Conservation (phyloP, 176 grass and related monocot genomes). For the Echinochloa phyllopogon region DNA sequence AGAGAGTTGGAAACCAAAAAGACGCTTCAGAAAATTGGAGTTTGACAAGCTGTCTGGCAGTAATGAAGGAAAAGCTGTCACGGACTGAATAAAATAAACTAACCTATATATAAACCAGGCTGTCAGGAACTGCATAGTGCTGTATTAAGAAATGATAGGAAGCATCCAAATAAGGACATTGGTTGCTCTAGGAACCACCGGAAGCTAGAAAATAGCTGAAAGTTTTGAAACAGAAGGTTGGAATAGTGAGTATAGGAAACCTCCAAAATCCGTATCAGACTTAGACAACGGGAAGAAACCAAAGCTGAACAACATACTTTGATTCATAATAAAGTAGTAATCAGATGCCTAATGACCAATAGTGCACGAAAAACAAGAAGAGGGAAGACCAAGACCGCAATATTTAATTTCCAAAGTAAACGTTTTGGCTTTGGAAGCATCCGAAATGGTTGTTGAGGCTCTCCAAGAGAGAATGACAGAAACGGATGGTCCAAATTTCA, state of each 20-base stretch:
- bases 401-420: neutral
- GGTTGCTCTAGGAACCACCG: constrained; percentile 31
- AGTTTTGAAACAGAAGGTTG: neutral
- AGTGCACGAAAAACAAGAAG: constrained; percentile 4
- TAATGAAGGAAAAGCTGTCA: neutral
- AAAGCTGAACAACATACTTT: neutral
- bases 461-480: neutral
- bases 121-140: constrained; percentile 16
- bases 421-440: constrained; percentile 26
- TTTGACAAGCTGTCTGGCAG: constrained; percentile 45
- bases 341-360: neutral
- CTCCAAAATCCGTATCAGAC: neutral
- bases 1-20: neutral
- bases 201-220: constrained; percentile 10
- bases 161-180: constrained; percentile 18
- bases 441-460: constrained; percentile 18
- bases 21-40: constrained; percentile 10
- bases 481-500: neutral
- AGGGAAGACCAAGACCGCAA: constrained; percentile 8
- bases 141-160: constrained; percentile 29
- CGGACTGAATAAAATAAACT: constrained; percentile 21
- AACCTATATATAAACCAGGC: constrained; percentile 22
- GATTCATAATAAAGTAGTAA: neutral
- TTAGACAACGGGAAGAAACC: neutral
- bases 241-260: neutral